phyloP scores from a whole-genome alignment of 176 grass and related monocot genomes.

The Hyparrhenia diplandra region DNA sequence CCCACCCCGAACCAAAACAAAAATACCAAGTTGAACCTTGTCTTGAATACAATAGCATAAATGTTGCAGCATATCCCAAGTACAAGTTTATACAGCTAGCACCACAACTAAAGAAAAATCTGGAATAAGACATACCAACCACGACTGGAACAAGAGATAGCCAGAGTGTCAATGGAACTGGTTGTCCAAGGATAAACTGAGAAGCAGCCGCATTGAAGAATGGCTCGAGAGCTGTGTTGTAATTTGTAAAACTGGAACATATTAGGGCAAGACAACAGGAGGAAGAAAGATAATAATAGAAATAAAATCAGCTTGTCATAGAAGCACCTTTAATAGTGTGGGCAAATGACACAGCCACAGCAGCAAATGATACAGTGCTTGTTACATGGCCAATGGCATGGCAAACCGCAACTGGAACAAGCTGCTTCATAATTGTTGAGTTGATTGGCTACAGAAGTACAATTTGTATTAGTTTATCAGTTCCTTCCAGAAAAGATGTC shows the following conservation, averaged over 20 bases:
- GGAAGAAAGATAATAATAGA: neutral
- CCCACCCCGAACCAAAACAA: neutral
- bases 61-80: neutral
- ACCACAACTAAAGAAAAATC: slow-evolving; percentile 17
- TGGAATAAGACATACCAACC: slow-evolving; percentile 51
- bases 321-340: slow-evolving; percentile 85
- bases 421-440: slow-evolving; percentile 53
- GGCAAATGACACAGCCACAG: slow-evolving; percentile 90
- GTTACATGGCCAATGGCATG: slow-evolving; percentile 95
- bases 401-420: slow-evolving; percentile 80
- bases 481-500: neutral
- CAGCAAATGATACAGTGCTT: slow-evolving; percentile 93
- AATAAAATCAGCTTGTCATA: slow-evolving; percentile 25
- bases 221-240: slow-evolving; percentile 74
- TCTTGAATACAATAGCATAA: neutral
- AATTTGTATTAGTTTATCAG: no score
- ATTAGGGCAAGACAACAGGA: slow-evolving; percentile 7
- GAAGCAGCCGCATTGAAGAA: slow-evolving; percentile 93
- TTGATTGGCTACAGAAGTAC: no score
- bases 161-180: slow-evolving; percentile 68
- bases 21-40: neutral
- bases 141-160: slow-evolving; percentile 91
- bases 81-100: neutral
- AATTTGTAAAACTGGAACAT: slow-evolving; percentile 14
- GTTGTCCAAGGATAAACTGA: slow-evolving; percentile 90